Base-by-base conservation (phyloP, 148 eudicot genomes). In the Rheum nobile region DNA sequence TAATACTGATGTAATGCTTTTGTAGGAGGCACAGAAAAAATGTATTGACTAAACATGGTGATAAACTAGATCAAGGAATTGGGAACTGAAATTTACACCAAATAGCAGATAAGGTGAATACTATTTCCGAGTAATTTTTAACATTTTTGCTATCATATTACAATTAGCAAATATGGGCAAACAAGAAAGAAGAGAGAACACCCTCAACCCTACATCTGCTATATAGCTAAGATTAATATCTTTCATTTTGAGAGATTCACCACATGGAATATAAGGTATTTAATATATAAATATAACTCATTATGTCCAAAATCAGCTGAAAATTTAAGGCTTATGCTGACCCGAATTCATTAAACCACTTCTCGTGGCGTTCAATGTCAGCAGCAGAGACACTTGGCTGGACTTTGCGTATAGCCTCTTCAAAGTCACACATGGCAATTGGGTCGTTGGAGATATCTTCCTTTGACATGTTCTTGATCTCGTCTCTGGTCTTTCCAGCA, bases 391-490 rank as follows among this genome's bases (percentile, higher is more conserved):
- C 99, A 79, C 97, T 95, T 0, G 97, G 91, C 75, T 95, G 99
- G 72, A 95, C 97, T 85, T 92, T 92, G 55, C 84, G 79, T 29
- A 91, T 74, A 74, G 97, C 99, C 82, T 95, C 99, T 82, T 86
- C 83, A 73, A 95, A 95, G 83, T 95, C 99, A 6, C 97, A 90
- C 99, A 90, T 95, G 4, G 99, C 96, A 8, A 95, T 84, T 1
- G 98, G 99, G 71, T 91, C 97, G 14, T 95, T 95, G 13, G 97
- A 87, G 61, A 95, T 95, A 69, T 92, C 96, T 24, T 91, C 99
- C 82, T 95, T 92, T 29, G 99, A 70, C 99, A 95, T 90, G 92
- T 84, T 92, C 82, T 91, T 95, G 8, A 95, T 95, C 84, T 91
- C 97, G 28, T 95, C 98, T 5, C 97, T 88, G 9, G 96, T 90